Percentiles rank a stretch among this genome's conserved stretches.
Conservation (phyloP, 495 filamentous ascomycete species). For the Trichodelitschia bisporula region DNA sequence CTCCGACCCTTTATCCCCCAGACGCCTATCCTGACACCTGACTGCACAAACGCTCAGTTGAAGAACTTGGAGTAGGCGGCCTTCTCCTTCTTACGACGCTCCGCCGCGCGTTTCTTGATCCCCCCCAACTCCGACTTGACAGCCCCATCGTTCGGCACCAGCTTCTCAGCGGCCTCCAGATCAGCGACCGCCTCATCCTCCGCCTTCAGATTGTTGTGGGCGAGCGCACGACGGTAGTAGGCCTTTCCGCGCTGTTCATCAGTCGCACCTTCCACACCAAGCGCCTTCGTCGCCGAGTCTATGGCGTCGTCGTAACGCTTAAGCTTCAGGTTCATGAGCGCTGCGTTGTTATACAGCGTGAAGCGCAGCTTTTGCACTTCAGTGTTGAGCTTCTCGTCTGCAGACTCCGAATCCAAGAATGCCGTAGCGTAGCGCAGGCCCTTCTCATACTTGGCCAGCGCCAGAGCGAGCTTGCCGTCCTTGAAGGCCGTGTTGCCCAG, state of each 20-base stretch:
- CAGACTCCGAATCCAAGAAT: conserved; percentile 40
- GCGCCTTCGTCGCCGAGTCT: conserved; percentile 43
- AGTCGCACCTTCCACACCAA: conserved; percentile 37
- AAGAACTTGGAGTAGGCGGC: conserved; percentile 80
- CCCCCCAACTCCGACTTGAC: conserved; percentile 46
- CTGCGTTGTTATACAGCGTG: conserved; percentile 51
- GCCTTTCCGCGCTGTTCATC: conserved; percentile 76
- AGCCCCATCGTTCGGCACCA: conserved; percentile 52
- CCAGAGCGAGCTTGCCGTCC: conserved; percentile 36
- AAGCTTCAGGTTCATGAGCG: conserved; percentile 62
- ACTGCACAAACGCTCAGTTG: too few species aligned
- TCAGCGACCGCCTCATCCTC: conserved; percentile 63
- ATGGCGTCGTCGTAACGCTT: conserved; percentile 40
- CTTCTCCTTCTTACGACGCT: conserved; percentile 64
- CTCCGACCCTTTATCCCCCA: too few species aligned
- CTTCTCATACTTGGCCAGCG: conserved; percentile 91
- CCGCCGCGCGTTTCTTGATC: conserved; percentile 51
- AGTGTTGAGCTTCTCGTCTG: conserved; percentile 36
- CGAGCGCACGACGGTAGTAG: conserved; percentile 56
- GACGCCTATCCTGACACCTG: too few species aligned
- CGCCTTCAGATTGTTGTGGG: conserved; percentile 49
- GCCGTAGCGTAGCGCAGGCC: conserved; percentile 85
- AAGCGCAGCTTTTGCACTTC: conserved; percentile 53
- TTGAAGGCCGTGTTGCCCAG: conserved; percentile 89
- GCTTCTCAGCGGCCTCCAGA: conserved; percentile 48